Evolutionary conservation across 768 basidiomycete species (phyloP).

Genomic region (Phaeotremella skinneri): DNA sequence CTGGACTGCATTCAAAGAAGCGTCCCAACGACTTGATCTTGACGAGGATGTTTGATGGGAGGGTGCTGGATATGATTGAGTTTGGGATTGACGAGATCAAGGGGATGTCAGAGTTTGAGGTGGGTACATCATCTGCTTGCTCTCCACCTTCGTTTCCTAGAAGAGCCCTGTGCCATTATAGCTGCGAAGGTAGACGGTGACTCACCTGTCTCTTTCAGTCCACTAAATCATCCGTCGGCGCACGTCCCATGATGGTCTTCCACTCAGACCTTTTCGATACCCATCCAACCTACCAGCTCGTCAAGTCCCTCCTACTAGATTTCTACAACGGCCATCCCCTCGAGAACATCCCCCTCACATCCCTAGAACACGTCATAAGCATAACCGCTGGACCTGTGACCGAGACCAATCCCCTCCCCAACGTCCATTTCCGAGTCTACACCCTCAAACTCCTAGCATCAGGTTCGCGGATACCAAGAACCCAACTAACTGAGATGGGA

Average conservation of each 20-base stretch:
- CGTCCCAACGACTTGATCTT: constrained; percentile 82
- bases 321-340: constrained; percentile 83
- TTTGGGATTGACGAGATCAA: constrained; percentile 78
- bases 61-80: constrained; percentile 92
- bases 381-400: constrained; percentile 53
- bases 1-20: constrained; percentile 93
- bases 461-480: constrained; percentile 74
- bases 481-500: constrained; percentile 83
- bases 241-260: constrained; percentile 91
- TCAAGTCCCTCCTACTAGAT: constrained; percentile 85
- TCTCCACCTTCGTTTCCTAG: background rate
- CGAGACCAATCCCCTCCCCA: constrained; percentile 62
- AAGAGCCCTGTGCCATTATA: background rate
- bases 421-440: constrained; percentile 85
- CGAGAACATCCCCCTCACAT: constrained; percentile 69
- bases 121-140: constrained; percentile 51
- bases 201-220: constrained; percentile 59
- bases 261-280: constrained; percentile 92
- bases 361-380: constrained; percentile 50
- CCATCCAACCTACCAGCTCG: constrained; percentile 83
- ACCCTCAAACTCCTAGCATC: constrained; percentile 68
- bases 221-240: constrained; percentile 80
- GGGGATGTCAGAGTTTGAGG: constrained; percentile 81
- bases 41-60: constrained; percentile 78
- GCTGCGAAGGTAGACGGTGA: background rate